phyloP scores from a whole-genome alignment of 23 red algal species.

The Chondrus crispus region DNA sequence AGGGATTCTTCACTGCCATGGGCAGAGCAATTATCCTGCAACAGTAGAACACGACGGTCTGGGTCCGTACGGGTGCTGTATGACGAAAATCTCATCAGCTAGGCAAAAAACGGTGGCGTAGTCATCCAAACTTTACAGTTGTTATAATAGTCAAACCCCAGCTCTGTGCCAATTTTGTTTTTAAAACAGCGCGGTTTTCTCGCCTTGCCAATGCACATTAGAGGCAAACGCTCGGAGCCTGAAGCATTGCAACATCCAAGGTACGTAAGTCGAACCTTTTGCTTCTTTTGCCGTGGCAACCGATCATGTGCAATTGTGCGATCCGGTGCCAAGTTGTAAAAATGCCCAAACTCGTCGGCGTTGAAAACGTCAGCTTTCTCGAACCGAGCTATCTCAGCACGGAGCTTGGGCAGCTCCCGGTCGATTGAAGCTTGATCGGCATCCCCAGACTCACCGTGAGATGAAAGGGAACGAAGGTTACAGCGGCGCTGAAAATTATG shows the following conservation, averaged over 20 bases:
- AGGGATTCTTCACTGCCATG: neutral
- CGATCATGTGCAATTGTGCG: neutral
- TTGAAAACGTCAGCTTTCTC: neutral
- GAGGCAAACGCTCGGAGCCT: neutral
- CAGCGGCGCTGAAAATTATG: neutral
- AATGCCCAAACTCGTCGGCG: conserved; percentile 4
- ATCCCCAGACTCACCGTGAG: neutral
- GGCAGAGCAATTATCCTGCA: neutral
- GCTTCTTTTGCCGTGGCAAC: neutral
- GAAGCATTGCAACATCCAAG: neutral
- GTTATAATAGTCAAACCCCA: conserved; percentile 1
- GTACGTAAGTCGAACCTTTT: neutral
- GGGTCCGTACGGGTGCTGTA: neutral
- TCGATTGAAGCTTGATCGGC: neutral
- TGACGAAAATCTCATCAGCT: neutral
- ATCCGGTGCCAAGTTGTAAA: neutral
- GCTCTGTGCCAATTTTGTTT: neutral
- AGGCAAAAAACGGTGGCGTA: neutral
- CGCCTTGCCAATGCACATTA: neutral
- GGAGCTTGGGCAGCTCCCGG: neutral
- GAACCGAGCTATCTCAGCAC: neutral
- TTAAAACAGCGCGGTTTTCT: neutral
- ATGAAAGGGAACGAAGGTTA: neutral
- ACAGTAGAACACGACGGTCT: neutral
- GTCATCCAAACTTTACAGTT: conserved; percentile 27